Evolutionary conservation across 164 flowering plant species (phyloP), one percentile per base, ranked within the genome.

Genomic region (Tetrastigma voinierianum): DNA sequence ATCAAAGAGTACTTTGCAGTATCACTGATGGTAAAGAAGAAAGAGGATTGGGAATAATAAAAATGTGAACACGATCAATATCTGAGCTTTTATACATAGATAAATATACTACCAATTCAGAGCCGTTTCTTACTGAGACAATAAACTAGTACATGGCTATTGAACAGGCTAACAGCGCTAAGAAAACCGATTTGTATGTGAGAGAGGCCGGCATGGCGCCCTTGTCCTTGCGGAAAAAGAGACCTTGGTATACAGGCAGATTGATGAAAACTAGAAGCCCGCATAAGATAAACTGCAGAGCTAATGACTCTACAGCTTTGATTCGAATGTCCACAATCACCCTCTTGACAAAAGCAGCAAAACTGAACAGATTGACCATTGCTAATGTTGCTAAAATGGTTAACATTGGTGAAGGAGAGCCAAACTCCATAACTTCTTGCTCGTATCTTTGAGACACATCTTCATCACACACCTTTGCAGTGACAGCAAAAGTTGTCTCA

Each of bases 321-420:
- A 51, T 25, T 18, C 49, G 70, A 52, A 11, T 25, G 7, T 12
- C 62, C 59, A 67, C 23, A 17, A 71, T 13, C n/a, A 71, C 68
- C 48, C 62, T 51, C 66, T 45, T 68, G 7, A 76, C 16, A n/a
- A 60, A 67, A 8, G 49, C 49, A 12, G 53, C 25, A 18, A 80
- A 66, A 14, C 61, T 43, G 11, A 69, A 20, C 25, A 80, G 66
- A 47, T 77, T 74, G 49, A 72, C 9, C 65, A 72, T 14, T 1
- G 78, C 74, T 7, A 74, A 11, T 12, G 73, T 72, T 10, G 81
- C 68, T 53, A 72, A 43, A 54, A 74, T 61, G 10, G 59, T 66
- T 16, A 80, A 80, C 81, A 80, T 69, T 2, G 79, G 77, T 46
- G 83, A 80, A n/a, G 70, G 32, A 9, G 65, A 51, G 2, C 82